These are phyloP conservation scores for Trichoderma brevicompactum DNA, from an alignment of 2,329 filamentous ascomycete genomes.

Conservation along the genomic window DNA sequence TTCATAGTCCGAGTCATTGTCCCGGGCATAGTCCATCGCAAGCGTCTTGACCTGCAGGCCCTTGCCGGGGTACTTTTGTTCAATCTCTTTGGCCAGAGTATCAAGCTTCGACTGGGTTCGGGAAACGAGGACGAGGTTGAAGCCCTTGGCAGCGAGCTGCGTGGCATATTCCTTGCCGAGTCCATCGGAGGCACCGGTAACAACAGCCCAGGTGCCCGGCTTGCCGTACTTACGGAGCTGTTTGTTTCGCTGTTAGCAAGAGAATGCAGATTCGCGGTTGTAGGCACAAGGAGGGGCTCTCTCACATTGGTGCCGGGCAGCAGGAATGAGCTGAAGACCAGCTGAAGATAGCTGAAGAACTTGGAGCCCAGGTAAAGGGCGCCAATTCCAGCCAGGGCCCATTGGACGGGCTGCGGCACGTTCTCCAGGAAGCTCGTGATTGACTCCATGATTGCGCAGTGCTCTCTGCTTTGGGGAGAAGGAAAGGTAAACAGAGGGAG, in stretches of 20 bases:
- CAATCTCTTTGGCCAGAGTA: conserved; percentile 74
- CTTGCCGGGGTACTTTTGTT: conserved; percentile 65
- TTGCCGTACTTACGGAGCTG: conserved; percentile 85
- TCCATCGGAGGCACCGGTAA: conserved; percentile 95
- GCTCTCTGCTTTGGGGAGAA: background rate
- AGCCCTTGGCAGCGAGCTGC: conserved; percentile 87
- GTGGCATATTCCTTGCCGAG: conserved; percentile 95
- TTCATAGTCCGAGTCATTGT: conserved; percentile 80
- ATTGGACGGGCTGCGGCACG: conserved; percentile 46
- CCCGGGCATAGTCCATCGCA: conserved; percentile 88
- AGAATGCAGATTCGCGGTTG: background rate
- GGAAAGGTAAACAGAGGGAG: conserved; percentile 8
- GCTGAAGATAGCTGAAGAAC: conserved; percentile 60
- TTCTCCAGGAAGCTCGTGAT: conserved; percentile 37
- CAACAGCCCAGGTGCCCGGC: conserved; percentile 89
- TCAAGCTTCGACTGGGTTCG: conserved; percentile 93
- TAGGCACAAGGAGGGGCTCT: background rate
- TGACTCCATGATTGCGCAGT: conserved; percentile 37
- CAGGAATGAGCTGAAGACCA: conserved; percentile 71
- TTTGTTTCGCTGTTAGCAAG: conserved; percentile 10
- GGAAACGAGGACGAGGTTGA: conserved; percentile 93
- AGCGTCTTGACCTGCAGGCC: conserved; percentile 73
- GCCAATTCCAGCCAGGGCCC: conserved; percentile 59
- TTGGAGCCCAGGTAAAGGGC: conserved; percentile 62
- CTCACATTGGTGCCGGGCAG: conserved; percentile 66